Conservation (phyloP, 129 eudicot genomes). For the Tagetes patula region DNA sequence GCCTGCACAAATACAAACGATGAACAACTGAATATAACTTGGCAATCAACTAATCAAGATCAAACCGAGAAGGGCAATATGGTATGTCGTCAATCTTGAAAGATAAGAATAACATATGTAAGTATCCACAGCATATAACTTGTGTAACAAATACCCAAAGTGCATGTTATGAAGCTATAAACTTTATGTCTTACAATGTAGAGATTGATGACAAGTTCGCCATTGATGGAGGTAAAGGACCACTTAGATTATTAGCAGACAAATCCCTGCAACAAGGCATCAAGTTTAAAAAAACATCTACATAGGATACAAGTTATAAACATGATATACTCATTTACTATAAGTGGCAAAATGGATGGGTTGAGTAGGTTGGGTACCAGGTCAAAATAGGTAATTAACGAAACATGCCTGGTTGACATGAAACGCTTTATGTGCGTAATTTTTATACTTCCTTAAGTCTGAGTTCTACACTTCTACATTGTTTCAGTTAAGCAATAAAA, state of each 20-base stretch:
- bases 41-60: not conserved
- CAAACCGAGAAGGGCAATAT: not conserved
- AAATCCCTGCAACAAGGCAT: slow-evolving; percentile 67
- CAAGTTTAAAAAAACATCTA: slow-evolving; percentile 4
- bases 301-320: not conserved
- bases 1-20: slow-evolving; percentile 43
- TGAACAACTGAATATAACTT: not conserved
- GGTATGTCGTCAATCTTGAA: not conserved
- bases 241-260: slow-evolving; percentile 67
- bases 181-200: slow-evolving; percentile 51
- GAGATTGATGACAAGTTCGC: slow-evolving; percentile 62
- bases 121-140: not conserved
- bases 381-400: not conserved
- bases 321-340: slow-evolving; percentile 12
- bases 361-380: slow-evolving; percentile 1
- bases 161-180: not conserved
- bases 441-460: not conserved
- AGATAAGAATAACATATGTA: not conserved
- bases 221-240: slow-evolving; percentile 83
- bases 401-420: not conserved
- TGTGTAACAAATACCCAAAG: not conserved
- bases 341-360: slow-evolving; percentile 2
- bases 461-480: not conserved
- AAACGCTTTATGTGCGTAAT: not conserved
- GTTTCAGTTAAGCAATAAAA: not conserved